Base-by-base conservation (phyloP, 495 filamentous ascomycete genomes). In the Trichoderma reesei region DNA sequence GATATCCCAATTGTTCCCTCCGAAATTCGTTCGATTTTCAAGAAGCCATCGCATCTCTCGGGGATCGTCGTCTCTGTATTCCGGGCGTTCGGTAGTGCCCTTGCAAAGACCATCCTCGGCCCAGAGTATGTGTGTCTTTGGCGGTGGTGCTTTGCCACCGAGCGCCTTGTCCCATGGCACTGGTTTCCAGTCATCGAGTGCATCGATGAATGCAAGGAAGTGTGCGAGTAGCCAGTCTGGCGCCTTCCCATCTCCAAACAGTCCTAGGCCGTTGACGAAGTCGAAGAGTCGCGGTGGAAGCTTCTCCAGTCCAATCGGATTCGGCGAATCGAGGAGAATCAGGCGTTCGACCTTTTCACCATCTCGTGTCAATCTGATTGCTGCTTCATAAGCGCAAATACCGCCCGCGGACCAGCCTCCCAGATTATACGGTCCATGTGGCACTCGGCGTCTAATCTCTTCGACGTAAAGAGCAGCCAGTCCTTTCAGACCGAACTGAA, bases 401-500 rank as follows among this genome's bases (percentile, higher is more conserved):
- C 92, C 92, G 61, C 92, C 92, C 9, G 91, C 91, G 26, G 87
- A 91, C 92, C 92, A 96, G 16, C 89, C 89, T 10, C 82, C 82
- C 6, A 92, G 68, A 39, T 80, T 72, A 68, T 91, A 92, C 0
- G 89, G 89, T 7, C 89, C 89, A 1, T 74, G 37, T 1, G 86
- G 83, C 67, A 88, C 86, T 37, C 82, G 82, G 2, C 80, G 80
- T 65, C 81, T 80, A 63, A 59, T 86, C 68, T 88, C 86, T 3
- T 73, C 68, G 33, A 87, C 76, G 69, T 85, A 91, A 62, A 77
- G 77, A 37, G 76, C 67, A 0, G 79, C 78, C 68, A 86, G 79
- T n/a, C 78, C 82, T 39, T 79, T 77, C 41, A 87, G 75, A 4
- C 80, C 79, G 60, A 80, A 82, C 31, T 79, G 73, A 82, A 83